Evolutionary conservation across 495 filamentous ascomycete species (phyloP).

Genomic region (Neurospora discreta): DNA sequence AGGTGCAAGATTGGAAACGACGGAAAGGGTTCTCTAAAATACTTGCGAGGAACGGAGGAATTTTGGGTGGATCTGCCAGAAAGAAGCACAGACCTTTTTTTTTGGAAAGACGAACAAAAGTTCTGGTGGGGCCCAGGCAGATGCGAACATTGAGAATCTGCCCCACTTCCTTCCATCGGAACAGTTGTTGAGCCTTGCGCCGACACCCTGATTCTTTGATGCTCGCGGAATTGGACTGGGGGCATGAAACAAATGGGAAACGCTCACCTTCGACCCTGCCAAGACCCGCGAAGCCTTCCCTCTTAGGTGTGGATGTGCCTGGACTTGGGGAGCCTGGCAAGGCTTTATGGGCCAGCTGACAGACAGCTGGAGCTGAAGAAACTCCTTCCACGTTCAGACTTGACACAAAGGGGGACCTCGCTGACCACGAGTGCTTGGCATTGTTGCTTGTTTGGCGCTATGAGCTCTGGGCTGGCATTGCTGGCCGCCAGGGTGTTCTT

Average conservation of each 20-base stretch:
- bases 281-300: not conserved
- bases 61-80: not conserved
- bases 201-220: not conserved
- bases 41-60: not conserved
- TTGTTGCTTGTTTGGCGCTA: conserved; percentile 5
- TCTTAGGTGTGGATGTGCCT: not conserved
- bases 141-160: not conserved
- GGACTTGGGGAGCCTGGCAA: not conserved
- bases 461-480: not conserved
- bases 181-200: not conserved
- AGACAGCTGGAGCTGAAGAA: not conserved
- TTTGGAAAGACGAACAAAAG: not conserved
- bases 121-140: not conserved
- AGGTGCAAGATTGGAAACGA: not conserved
- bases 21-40: not conserved
- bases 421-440: not conserved
- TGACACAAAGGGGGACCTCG: not conserved
- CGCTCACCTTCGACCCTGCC: not conserved
- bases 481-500: not conserved
- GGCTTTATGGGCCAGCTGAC: not conserved
- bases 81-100: not conserved
- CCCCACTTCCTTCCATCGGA: not conserved
- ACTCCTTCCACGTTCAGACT: not conserved
- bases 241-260: not conserved
- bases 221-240: not conserved